Evolutionary conservation across 2,329 filamentous ascomycete genomes (phyloP).

Genomic region (Xylariaceae sp.): DNA sequence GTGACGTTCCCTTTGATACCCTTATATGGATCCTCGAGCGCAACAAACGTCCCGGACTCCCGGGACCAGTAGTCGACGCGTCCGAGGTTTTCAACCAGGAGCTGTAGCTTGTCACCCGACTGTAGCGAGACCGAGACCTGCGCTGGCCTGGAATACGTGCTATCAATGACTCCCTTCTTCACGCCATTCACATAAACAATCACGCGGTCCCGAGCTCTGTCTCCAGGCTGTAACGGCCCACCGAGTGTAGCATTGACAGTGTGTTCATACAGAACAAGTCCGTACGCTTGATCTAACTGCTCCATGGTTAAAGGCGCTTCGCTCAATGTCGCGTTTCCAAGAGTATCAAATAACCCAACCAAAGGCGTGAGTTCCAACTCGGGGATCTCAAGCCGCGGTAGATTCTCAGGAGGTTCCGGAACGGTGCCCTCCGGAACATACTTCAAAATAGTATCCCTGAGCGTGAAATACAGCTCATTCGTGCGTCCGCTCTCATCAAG

Average conservation of each 20-base stretch:
- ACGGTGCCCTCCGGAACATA: conserved; percentile 45
- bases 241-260: conserved; percentile 29
- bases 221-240: conserved; percentile 49
- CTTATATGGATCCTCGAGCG: conserved; percentile 52
- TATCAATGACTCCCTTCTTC: conserved; percentile 53
- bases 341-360: conserved; percentile 46
- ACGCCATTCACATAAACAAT: conserved; percentile 54
- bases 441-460: conserved; percentile 48
- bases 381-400: conserved; percentile 42
- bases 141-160: conserved; percentile 47
- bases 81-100: conserved; percentile 58
- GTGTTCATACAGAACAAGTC: conserved; percentile 52
- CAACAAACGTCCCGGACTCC: conserved; percentile 38
- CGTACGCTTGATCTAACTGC: conserved; percentile 50
- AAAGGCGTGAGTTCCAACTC: conserved; percentile 47
- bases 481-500: conserved; percentile 56
- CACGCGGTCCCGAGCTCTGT: conserved; percentile 52
- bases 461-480: conserved; percentile 49
- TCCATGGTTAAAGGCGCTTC: conserved; percentile 51
- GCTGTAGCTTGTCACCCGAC: conserved; percentile 48
- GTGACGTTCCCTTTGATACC: conserved; percentile 53
- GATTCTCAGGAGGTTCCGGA: conserved; percentile 44
- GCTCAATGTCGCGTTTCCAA: conserved; percentile 33
- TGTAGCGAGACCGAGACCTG: conserved; percentile 46
- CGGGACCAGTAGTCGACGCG: conserved; percentile 52